Percentiles rank a stretch among this genome's conserved stretches.
phyloP scores from a whole-genome alignment of 306 rosid species.

The Mimosa bimucronata region DNA sequence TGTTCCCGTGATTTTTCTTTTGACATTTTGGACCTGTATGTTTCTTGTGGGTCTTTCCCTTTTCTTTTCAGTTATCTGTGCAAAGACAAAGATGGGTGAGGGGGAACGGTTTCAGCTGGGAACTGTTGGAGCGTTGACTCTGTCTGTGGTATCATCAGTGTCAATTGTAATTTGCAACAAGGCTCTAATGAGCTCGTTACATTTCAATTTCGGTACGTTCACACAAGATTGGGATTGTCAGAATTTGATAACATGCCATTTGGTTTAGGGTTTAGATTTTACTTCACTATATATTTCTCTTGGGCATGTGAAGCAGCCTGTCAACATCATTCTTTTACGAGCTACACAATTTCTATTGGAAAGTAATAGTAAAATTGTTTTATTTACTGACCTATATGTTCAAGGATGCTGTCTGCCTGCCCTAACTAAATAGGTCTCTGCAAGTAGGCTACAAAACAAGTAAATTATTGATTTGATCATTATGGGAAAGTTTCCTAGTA shows the following conservation, averaged over 20 bases:
- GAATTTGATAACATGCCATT: not conserved
- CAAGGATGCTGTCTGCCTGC: not conserved
- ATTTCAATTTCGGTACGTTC: conserved; percentile 72
- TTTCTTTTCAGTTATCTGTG: conserved; percentile 30
- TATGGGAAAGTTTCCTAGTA: not conserved
- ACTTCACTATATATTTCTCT: not conserved
- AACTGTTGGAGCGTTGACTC: conserved; percentile 84
- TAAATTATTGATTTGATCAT: not conserved
- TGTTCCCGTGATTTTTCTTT: not conserved
- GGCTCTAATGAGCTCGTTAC: conserved; percentile 77
- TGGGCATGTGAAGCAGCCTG: not conserved
- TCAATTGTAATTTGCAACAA: conserved; percentile 88
- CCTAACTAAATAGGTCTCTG: not conserved
- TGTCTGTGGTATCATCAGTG: conserved; percentile 85
- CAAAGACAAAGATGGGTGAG: conserved; percentile 68
- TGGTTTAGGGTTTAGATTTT: conserved; percentile 8
- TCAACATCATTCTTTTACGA: not conserved
- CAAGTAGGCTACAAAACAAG: not conserved
- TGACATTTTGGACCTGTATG: conserved; percentile 1
- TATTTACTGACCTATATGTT: not conserved
- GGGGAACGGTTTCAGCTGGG: conserved; percentile 80
- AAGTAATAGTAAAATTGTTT: not conserved
- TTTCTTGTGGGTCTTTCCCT: conserved; percentile 12
- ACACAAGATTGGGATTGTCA: not conserved
- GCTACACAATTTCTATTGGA: not conserved